Conservation (phyloP, 2,329 filamentous ascomycete genomes). For the Cercospora canescens region DNA sequence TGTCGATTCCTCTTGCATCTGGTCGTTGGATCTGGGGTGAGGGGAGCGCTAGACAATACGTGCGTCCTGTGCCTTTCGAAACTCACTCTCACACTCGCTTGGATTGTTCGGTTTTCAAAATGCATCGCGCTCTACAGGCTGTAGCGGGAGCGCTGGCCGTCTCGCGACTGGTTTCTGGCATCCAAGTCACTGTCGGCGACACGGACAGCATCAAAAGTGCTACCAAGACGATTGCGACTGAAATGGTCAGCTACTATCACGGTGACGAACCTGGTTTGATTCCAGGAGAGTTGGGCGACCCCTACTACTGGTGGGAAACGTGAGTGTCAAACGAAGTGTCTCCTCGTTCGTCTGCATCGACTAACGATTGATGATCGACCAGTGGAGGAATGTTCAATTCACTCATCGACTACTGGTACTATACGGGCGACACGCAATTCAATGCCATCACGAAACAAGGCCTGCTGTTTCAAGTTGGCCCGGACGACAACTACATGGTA, state of each 20-base stretch:
- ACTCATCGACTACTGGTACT: slow-evolving; percentile 39
- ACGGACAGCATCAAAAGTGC: slow-evolving; percentile 46
- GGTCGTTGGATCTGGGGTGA: background rate
- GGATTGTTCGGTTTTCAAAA: background rate
- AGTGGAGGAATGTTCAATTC: background rate
- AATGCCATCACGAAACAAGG: slow-evolving; percentile 60
- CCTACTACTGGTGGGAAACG: slow-evolving; percentile 75
- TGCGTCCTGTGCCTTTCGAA: background rate
- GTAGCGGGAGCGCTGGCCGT: slow-evolving; percentile 17
- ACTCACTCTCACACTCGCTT: background rate
- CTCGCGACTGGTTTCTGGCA: slow-evolving; percentile 8
- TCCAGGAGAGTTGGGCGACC: slow-evolving; percentile 58
- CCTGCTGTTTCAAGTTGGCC: slow-evolving; percentile 61
- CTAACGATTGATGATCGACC: background rate
- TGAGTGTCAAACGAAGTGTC: slow-evolving; percentile 10
- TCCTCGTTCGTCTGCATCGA: background rate
- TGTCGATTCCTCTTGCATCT: background rate
- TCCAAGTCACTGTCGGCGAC: slow-evolving; percentile 25
- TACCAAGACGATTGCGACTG: slow-evolving; percentile 44
- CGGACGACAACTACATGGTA: slow-evolving; percentile 57
- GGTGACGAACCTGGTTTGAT: slow-evolving; percentile 53
- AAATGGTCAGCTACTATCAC: slow-evolving; percentile 54
- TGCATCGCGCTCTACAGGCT: slow-evolving; percentile 12
- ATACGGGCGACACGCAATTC: slow-evolving; percentile 64
- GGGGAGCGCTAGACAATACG: background rate